These are phyloP conservation scores for Kitagawia praeruptora DNA, from an alignment of 129 eudicot genomes.

Conservation along the genomic window DNA sequence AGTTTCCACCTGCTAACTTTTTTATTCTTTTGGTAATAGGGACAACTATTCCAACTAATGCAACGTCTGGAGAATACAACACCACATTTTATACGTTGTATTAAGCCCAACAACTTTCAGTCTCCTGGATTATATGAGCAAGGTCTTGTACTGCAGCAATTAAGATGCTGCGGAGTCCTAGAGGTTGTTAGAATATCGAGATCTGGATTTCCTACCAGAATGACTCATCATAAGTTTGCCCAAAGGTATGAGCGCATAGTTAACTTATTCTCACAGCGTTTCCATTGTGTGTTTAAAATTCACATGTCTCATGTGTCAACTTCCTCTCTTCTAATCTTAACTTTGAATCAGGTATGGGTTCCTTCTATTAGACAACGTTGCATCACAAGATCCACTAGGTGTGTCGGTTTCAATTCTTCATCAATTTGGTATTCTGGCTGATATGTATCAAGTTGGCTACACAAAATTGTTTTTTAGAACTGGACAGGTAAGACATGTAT, in stretches of 20 bases:
- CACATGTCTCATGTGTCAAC: not conserved
- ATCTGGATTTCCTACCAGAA: slow-evolving; percentile 82
- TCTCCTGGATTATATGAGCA: slow-evolving; percentile 71
- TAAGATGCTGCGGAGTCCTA: slow-evolving; percentile 78
- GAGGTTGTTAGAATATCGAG: slow-evolving; percentile 90
- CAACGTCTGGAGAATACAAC: slow-evolving; percentile 79
- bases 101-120: slow-evolving; percentile 77
- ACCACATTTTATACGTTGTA: slow-evolving; percentile 89
- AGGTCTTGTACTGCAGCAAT: slow-evolving; percentile 70
- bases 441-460: slow-evolving; percentile 93
- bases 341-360: slow-evolving; percentile 63
- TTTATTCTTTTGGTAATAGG: slow-evolving; percentile 25
- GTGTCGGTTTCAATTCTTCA: slow-evolving; percentile 76
- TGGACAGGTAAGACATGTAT: slow-evolving; percentile 57
- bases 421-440: slow-evolving; percentile 68
- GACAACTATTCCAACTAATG: slow-evolving; percentile 79
- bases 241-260: slow-evolving; percentile 41
- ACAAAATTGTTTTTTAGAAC: slow-evolving; percentile 84
- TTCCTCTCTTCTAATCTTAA: not conserved
- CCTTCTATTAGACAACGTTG: slow-evolving; percentile 61
- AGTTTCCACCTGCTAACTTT: not conserved
- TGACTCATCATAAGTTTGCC: slow-evolving; percentile 80
- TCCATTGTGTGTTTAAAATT: not conserved
- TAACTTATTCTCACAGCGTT: not conserved
- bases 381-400: slow-evolving; percentile 73